Evolutionary conservation across 257 asterid species (phyloP).

Genomic region (Rauvolfia tetraphylla): DNA sequence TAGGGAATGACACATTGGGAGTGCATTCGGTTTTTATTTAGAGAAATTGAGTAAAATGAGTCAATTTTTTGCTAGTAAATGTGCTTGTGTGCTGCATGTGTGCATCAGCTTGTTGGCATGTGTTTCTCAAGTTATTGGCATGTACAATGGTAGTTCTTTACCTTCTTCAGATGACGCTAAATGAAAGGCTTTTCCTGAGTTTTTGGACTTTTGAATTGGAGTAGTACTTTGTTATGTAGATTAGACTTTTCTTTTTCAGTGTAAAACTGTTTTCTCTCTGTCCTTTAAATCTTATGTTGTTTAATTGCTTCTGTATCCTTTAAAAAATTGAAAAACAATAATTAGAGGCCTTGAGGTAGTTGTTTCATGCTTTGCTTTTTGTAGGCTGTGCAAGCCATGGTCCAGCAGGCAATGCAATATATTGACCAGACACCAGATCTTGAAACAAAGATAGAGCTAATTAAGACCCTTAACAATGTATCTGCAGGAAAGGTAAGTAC

Average conservation of each 20-base stretch:
- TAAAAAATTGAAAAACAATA: neutral
- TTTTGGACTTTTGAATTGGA: neutral
- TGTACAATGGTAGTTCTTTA: neutral
- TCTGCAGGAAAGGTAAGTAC: conserved; percentile 92
- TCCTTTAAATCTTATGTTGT: neutral
- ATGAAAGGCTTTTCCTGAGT: neutral
- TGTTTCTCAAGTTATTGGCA: neutral
- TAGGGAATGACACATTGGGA: neutral
- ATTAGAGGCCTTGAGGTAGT: neutral
- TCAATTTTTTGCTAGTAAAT: neutral
- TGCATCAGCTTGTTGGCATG: neutral
- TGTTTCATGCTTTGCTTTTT: neutral
- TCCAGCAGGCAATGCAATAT: conserved; percentile 89
- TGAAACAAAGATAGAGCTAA: conserved; percentile 82
- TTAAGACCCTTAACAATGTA: conserved; percentile 80
- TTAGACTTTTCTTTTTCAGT: neutral
- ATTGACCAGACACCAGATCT: conserved; percentile 95
- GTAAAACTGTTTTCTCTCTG: neutral
- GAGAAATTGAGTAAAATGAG: neutral
- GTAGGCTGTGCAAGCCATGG: conserved; percentile 98
- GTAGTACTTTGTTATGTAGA: neutral
- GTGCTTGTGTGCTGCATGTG: neutral
- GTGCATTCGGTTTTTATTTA: neutral
- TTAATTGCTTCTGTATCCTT: neutral
- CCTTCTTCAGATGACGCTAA: neutral